phyloP scores from a whole-genome alignment of 2,329 filamentous ascomycete species.

The Monilinia fructicola region DNA sequence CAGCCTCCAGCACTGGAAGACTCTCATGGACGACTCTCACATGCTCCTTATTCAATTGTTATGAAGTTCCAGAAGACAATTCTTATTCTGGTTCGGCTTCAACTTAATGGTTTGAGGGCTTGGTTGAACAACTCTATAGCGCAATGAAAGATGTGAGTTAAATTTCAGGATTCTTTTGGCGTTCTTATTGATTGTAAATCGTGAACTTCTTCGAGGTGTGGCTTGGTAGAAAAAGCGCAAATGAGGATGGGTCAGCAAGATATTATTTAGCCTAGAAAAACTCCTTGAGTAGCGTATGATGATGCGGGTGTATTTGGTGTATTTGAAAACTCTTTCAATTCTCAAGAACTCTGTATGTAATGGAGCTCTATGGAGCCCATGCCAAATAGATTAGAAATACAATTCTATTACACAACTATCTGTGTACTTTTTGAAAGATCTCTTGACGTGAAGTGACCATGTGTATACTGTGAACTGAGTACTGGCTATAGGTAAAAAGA shows the following conservation, averaged over 20 bases:
- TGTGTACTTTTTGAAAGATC: background rate
- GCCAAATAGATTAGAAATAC: background rate
- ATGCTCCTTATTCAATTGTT: accelerated
- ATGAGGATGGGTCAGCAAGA: too few relatives aligned
- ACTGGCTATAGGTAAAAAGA: background rate
- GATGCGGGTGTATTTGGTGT: background rate
- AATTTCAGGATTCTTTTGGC: background rate
- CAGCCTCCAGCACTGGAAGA: background rate
- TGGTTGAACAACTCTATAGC: too few relatives aligned
- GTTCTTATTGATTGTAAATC: background rate
- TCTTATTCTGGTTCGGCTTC: background rate
- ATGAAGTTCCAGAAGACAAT: background rate
- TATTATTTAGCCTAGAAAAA: background rate
- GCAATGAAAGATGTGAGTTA: background rate
- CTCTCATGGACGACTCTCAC: background rate
- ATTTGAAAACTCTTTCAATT: background rate
- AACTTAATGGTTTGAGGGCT: background rate
- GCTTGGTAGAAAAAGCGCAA: background rate
- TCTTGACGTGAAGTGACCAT: background rate
- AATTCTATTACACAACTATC: background rate
- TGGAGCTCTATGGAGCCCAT: background rate
- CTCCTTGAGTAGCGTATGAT: background rate
- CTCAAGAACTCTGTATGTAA: background rate
- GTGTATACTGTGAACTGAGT: background rate
- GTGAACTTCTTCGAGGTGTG: background rate